Percentiles rank a stretch among this genome's conserved stretches.
Evolutionary conservation across 148 eudicot species (phyloP).

Genomic region (Silene latifolia): DNA sequence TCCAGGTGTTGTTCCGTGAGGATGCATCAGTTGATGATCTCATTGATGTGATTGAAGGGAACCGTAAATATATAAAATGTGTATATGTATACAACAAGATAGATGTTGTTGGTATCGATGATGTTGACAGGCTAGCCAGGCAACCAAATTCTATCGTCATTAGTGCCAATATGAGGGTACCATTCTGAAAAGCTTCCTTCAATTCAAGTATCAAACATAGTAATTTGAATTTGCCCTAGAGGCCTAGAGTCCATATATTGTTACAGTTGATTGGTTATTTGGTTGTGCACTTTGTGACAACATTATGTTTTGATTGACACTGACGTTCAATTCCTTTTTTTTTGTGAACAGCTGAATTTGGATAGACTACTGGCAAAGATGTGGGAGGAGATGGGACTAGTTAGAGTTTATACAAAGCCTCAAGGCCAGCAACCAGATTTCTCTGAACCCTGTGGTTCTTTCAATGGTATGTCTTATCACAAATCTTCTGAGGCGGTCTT

Average conservation of each 20-base stretch:
- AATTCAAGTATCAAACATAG: background rate
- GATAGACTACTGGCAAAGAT: constrained; percentile 91
- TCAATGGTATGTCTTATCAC: constrained; percentile 61
- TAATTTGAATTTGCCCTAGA: background rate
- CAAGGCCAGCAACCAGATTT: constrained; percentile 99
- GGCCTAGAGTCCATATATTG: background rate
- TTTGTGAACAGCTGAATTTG: constrained; percentile 72
- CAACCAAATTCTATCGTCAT: constrained; percentile 94
- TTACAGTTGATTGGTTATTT: background rate
- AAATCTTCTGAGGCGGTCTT: background rate
- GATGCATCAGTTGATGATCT: constrained; percentile 99
- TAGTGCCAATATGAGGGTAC: constrained; percentile 87
- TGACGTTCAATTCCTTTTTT: constrained; percentile 9
- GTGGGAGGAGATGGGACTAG: constrained; percentile 99
- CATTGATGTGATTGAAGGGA: constrained; percentile 98
- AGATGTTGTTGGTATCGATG: constrained; percentile 98
- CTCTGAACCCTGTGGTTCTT: constrained; percentile 87
- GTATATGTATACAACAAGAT: constrained; percentile 98
- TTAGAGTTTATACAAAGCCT: constrained; percentile 95
- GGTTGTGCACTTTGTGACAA: background rate
- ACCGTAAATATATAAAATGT: constrained; percentile 97
- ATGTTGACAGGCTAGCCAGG: constrained; percentile 91
- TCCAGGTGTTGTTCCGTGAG: constrained; percentile 91
- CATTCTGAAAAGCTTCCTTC: constrained; percentile 11
- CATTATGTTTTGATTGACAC: background rate